Conservation (phyloP, 2,329 filamentous ascomycete species). For the Ascochyta viciae-villosae region DNA sequence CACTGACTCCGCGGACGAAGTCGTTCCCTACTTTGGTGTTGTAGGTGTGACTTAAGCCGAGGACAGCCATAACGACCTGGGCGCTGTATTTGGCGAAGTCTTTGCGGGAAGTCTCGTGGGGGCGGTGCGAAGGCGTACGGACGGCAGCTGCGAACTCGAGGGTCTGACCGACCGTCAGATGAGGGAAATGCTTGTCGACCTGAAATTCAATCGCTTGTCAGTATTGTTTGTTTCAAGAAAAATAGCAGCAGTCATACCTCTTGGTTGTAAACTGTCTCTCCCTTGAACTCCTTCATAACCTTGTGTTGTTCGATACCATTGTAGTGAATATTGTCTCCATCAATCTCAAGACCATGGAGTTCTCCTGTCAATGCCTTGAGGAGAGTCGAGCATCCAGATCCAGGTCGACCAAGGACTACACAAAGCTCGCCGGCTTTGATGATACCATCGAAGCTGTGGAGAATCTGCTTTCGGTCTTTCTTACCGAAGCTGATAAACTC, state of each 20-base stretch:
- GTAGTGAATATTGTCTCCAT: conserved; percentile 65
- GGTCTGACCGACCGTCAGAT: conserved; percentile 64
- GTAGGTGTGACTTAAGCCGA: conserved; percentile 63
- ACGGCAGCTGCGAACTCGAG: conserved; percentile 63
- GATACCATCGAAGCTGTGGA: conserved; percentile 61
- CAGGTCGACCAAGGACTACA: conserved; percentile 57
- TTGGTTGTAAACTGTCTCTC: conserved; percentile 56
- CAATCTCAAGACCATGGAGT: conserved; percentile 63
- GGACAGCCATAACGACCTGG: conserved; percentile 60
- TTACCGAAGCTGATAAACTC: conserved; percentile 61
- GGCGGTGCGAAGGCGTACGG: conserved; percentile 56
- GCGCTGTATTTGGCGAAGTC: conserved; percentile 56
- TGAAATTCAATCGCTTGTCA: background rate
- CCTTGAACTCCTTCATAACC: conserved; percentile 57
- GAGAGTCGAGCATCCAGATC: conserved; percentile 69
- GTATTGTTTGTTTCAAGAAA: background rate
- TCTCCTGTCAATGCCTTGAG: conserved; percentile 69
- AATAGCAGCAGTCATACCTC: conserved; percentile 39
- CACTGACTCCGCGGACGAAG: conserved; percentile 67
- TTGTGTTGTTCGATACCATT: conserved; percentile 58
- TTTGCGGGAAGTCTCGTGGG: conserved; percentile 48
- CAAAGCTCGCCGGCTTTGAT: conserved; percentile 59
- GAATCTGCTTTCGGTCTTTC: conserved; percentile 61
- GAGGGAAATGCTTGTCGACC: conserved; percentile 61
- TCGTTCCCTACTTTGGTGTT: conserved; percentile 65